Evolutionary conservation across 257 asterid species (phyloP).

Genomic region (Linderniella brevidens): DNA sequence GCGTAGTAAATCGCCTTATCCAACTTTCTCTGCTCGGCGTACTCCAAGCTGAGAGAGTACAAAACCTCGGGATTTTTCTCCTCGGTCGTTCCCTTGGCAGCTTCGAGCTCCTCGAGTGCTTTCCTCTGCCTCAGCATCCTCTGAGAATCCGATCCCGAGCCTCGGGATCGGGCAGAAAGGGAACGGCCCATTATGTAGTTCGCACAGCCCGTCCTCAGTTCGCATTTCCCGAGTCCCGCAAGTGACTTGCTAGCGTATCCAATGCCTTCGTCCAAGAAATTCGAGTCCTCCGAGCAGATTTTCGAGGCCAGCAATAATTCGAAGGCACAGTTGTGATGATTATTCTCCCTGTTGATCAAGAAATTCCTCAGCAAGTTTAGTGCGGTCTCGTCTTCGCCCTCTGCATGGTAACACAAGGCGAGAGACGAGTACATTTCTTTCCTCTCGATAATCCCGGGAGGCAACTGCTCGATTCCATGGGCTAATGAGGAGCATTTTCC

Average conservation of each 20-base stretch:
- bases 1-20: constrained; percentile 66
- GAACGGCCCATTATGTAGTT: constrained; percentile 40
- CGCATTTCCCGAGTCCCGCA: constrained; percentile 20
- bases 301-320: constrained; percentile 66
- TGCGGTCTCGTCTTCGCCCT: constrained; percentile 40
- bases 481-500: constrained; percentile 46
- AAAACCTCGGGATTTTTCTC: constrained; percentile 31
- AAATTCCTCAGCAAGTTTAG: constrained; percentile 54
- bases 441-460: constrained; percentile 28
- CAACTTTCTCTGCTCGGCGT: constrained; percentile 79
- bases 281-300: constrained; percentile 36
- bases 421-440: constrained; percentile 40
- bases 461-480: constrained; percentile 61
- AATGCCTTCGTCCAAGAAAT: constrained; percentile 42
- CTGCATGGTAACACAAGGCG: constrained; percentile 58
- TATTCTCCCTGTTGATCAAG: constrained; percentile 43
- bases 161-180: constrained; percentile 46
- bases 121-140: constrained; percentile 34
- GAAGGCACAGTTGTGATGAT: constrained; percentile 14
- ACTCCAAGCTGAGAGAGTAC: constrained; percentile 53
- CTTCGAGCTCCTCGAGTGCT: constrained; percentile 61
- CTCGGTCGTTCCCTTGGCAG: constrained; percentile 28
- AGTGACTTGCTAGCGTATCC: constrained; percentile 25
- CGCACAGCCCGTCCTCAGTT: constrained; percentile 25
- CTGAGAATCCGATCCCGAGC: constrained; percentile 34